A percentile compares a stretch with the other conserved stretches of the same genome.
These are phyloP conservation scores for Sugiyamaella novakii DNA, from an alignment of 1,139 yeast species.

Conservation along the genomic window DNA sequence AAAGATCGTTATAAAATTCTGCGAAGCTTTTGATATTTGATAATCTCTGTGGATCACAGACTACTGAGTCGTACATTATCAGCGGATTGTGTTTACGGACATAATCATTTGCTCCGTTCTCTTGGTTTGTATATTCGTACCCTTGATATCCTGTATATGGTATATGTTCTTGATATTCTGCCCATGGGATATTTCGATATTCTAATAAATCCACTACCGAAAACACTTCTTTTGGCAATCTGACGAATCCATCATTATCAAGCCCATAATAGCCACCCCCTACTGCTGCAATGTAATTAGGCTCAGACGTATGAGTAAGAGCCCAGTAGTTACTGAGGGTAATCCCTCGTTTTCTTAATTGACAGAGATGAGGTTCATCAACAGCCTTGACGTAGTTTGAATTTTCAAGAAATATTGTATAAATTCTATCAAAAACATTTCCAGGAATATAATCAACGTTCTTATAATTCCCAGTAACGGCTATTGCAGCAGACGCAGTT, in stretches of 20 bases:
- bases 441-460: slow-evolving; percentile 44
- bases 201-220: slow-evolving; percentile 52
- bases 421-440: slow-evolving; percentile 47
- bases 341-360: slow-evolving; percentile 48
- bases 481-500: slow-evolving; percentile 45
- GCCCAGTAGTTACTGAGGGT: slow-evolving; percentile 52
- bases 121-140: slow-evolving; percentile 48
- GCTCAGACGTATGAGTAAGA: slow-evolving; percentile 54
- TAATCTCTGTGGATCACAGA: slow-evolving; percentile 40
- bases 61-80: slow-evolving; percentile 46
- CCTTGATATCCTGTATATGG: slow-evolving; percentile 55
- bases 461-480: slow-evolving; percentile 42
- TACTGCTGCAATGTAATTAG: slow-evolving; percentile 52
- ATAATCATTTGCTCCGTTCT: slow-evolving; percentile 48
- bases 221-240: slow-evolving; percentile 49
- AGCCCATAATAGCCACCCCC: slow-evolving; percentile 54
- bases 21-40: slow-evolving; percentile 51
- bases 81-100: slow-evolving; percentile 55
- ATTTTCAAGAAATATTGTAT: slow-evolving; percentile 52
- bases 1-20: slow-evolving; percentile 46
- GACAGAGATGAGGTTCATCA: slow-evolving; percentile 46
- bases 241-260: slow-evolving; percentile 47
- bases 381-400: slow-evolving; percentile 54
- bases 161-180: slow-evolving; percentile 52
- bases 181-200: slow-evolving; percentile 50